Evolutionary conservation across 2,329 filamentous ascomycete genomes (phyloP).

Genomic region (Fusarium redolens): DNA sequence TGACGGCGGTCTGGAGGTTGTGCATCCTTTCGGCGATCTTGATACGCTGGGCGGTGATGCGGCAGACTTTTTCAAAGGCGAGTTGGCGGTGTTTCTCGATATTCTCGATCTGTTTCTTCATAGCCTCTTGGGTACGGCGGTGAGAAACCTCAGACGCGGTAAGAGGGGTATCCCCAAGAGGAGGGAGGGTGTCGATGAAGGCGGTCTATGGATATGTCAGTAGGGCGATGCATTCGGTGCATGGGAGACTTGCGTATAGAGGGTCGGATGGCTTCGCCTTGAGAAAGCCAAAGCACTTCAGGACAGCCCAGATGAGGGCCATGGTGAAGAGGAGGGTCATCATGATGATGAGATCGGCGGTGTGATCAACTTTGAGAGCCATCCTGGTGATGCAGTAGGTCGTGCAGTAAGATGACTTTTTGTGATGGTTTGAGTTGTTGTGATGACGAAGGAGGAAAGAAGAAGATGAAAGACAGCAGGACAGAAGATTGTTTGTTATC

Average conservation of each 20-base stretch:
- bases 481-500: neutral
- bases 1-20: too few relatives aligned
- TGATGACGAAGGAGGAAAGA: neutral
- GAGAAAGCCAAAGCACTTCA: neutral
- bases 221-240: fast-evolving
- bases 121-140: too few relatives aligned
- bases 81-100: neutral
- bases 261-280: neutral
- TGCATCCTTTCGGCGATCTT: neutral
- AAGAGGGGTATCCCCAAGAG: fast-evolving
- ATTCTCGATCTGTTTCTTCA: neutral
- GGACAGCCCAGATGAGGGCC: neutral
- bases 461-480: too few relatives aligned
- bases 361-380: neutral
- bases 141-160: neutral
- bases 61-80: fast-evolving
- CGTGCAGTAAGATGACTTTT: too few relatives aligned
- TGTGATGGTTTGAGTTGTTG: neutral
- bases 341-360: too few relatives aligned
- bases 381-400: too few relatives aligned
- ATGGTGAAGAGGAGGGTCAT: fast-evolving
- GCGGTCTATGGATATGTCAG: fast-evolving
- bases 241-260: neutral
- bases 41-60: neutral
- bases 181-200: fast-evolving